Evolutionary conservation across 2,329 filamentous ascomycete species (phyloP).

Genomic region (Aspergillus pseudotamarii): DNA sequence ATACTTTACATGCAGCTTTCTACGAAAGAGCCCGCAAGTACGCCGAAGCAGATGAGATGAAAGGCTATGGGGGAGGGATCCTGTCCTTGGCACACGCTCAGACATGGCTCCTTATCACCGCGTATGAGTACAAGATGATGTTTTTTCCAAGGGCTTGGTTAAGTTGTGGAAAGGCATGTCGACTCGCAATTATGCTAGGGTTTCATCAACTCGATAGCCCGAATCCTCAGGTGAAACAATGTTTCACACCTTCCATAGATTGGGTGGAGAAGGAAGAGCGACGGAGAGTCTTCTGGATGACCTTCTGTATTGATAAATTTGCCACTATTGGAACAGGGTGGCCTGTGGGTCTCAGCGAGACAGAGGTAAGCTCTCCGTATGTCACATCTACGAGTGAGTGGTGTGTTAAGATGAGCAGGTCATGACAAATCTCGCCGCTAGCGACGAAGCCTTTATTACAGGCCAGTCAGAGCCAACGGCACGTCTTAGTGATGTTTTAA

Average conservation of each 20-base stretch:
- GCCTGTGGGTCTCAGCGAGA: slow-evolving; percentile 93
- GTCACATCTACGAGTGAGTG: not conserved
- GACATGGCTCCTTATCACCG: slow-evolving; percentile 75
- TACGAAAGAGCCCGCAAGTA: slow-evolving; percentile 91
- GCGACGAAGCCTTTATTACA: too few species aligned
- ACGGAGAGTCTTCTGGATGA: slow-evolving; percentile 91
- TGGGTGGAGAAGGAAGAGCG: slow-evolving; percentile 94
- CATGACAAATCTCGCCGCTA: too few species aligned
- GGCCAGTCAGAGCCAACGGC: too few species aligned
- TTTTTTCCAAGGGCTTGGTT: slow-evolving; percentile 96
- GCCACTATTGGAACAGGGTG: slow-evolving; percentile 95
- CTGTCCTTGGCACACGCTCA: slow-evolving; percentile 88
- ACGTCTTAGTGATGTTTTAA: too few species aligned
- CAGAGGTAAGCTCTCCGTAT: slow-evolving; percentile 61
- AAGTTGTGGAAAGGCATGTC: slow-evolving; percentile 78
- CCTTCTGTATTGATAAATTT: slow-evolving; percentile 87
- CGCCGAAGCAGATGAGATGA: slow-evolving; percentile 84
- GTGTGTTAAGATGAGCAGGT: not conserved
- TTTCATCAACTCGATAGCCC: slow-evolving; percentile 81
- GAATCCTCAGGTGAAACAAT: slow-evolving; percentile 89
- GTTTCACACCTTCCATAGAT: slow-evolving; percentile 79
- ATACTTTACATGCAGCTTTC: slow-evolving; percentile 78
- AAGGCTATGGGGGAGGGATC: slow-evolving; percentile 85
- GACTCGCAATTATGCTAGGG: slow-evolving; percentile 88
- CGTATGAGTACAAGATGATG: slow-evolving; percentile 97